Percentiles rank a stretch among this genome's conserved stretches.
phyloP scores from a whole-genome alignment of 495 filamentous ascomycete species.

The Astrothelium subdiscretum region DNA sequence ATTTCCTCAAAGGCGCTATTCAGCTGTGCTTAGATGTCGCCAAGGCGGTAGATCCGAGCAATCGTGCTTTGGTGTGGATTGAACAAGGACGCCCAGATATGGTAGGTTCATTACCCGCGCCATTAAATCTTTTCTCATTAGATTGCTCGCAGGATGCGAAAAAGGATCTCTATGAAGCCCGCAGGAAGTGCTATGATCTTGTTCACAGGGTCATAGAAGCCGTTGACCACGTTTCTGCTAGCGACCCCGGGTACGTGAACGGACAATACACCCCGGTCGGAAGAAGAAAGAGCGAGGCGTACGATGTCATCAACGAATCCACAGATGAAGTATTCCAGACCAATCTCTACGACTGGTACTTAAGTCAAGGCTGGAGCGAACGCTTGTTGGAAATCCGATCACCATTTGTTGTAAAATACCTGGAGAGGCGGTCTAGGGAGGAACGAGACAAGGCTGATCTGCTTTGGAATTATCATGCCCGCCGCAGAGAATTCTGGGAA shows the following conservation, averaged over 20 bases:
- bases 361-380: constrained; percentile 67
- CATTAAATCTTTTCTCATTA: background rate
- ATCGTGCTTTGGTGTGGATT: constrained; percentile 66
- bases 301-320: constrained; percentile 72
- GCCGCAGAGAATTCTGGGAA: constrained; percentile 64
- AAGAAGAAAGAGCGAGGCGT: constrained; percentile 74
- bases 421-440: constrained; percentile 56
- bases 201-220: constrained; percentile 64
- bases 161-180: constrained; percentile 49
- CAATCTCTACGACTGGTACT: constrained; percentile 94
- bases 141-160: constrained; percentile 50
- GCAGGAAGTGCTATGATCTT: constrained; percentile 71
- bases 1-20: constrained; percentile 55
- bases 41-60: constrained; percentile 68
- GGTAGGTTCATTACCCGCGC: constrained; percentile 26
- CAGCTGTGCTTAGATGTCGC: constrained; percentile 75
- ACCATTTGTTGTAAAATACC: constrained; percentile 73
- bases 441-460: constrained; percentile 72
- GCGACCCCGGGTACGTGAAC: constrained; percentile 60
- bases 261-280: constrained; percentile 62
- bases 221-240: constrained; percentile 56
- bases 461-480: constrained; percentile 81
- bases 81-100: constrained; percentile 47
- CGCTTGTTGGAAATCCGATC: constrained; percentile 75
- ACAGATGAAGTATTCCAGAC: constrained; percentile 88